These are phyloP conservation scores for Trichoderma citrinoviride DNA, from an alignment of 2,329 filamentous ascomycete species.

Conservation along the genomic window DNA sequence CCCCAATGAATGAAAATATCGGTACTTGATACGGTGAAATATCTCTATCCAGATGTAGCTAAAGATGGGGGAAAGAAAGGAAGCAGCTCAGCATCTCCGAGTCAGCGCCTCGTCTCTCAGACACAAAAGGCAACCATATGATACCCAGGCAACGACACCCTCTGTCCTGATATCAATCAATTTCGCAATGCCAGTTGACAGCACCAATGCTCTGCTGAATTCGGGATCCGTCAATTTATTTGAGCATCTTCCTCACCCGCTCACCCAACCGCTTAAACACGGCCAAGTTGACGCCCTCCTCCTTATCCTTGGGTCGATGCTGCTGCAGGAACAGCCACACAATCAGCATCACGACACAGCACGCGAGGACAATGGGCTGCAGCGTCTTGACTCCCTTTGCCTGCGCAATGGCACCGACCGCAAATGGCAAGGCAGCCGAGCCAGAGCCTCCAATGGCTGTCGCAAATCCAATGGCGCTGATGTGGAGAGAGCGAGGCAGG, in stretches of 20 bases:
- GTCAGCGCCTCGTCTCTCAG: background rate
- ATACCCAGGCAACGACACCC: background rate
- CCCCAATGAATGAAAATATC: too few species aligned
- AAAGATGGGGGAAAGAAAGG: too few species aligned
- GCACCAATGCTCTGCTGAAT: background rate
- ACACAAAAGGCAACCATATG: background rate
- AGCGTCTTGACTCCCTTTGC: conserved; percentile 54
- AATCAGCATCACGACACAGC: background rate
- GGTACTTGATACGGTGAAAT: too few species aligned
- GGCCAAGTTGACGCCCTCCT: background rate
- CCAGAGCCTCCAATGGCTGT: conserved; percentile 74
- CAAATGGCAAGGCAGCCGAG: conserved; percentile 64
- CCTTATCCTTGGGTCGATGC: conserved; percentile 13
- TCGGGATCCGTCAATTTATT: background rate
- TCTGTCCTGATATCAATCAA: background rate
- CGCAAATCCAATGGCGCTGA: conserved; percentile 77
- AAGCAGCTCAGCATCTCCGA: too few species aligned
- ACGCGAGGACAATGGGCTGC: conserved; percentile 19
- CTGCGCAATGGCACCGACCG: conserved; percentile 65
- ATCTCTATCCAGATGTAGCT: too few species aligned
- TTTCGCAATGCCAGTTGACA: background rate
- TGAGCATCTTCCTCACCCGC: background rate
- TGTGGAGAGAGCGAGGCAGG: conserved; percentile 69
- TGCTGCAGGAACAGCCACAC: conserved; percentile 12
- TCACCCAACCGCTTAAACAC: background rate